These are phyloP conservation scores for Zygoascus bituminiphila DNA, from an alignment of 805 yeast genomes.

Conservation along the genomic window DNA sequence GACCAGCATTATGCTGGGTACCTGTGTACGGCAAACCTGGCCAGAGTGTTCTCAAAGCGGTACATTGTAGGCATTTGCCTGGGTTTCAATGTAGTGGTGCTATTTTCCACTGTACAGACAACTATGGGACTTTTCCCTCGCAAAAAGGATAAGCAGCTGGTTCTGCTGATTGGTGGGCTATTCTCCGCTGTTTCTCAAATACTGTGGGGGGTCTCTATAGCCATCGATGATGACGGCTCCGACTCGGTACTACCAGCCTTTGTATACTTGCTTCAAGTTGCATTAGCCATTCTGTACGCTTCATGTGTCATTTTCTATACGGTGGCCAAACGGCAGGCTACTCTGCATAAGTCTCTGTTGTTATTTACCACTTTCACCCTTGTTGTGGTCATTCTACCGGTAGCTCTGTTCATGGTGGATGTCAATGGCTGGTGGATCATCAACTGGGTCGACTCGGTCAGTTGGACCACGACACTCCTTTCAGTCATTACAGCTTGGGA, in stretches of 20 bases:
- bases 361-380: constrained; percentile 49
- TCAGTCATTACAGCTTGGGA: constrained; percentile 78
- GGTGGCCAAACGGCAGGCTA: constrained; percentile 42
- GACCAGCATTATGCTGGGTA: constrained; percentile 38
- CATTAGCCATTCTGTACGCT: constrained; percentile 60
- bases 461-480: constrained; percentile 60
- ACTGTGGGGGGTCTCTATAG: constrained; percentile 62
- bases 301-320: constrained; percentile 51
- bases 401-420: constrained; percentile 69
- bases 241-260: constrained; percentile 53
- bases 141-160: constrained; percentile 56
- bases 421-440: constrained; percentile 68
- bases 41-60: constrained; percentile 34
- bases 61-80: constrained; percentile 13
- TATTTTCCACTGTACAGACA: constrained; percentile 64
- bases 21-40: constrained; percentile 36
- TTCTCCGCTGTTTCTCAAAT: constrained; percentile 50
- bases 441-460: constrained; percentile 64
- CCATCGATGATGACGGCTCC: constrained; percentile 25
- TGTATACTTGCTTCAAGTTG: constrained; percentile 63
- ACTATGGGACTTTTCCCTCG: constrained; percentile 60
- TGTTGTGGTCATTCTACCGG: constrained; percentile 49
- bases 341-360: constrained; percentile 43
- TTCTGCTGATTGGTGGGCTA: constrained; percentile 49
- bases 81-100: constrained; percentile 46